Evolutionary conservation across 495 filamentous ascomycete genomes (phyloP), one percentile per base, ranked within the genome.

Genomic region (Penicillium parvum): DNA sequence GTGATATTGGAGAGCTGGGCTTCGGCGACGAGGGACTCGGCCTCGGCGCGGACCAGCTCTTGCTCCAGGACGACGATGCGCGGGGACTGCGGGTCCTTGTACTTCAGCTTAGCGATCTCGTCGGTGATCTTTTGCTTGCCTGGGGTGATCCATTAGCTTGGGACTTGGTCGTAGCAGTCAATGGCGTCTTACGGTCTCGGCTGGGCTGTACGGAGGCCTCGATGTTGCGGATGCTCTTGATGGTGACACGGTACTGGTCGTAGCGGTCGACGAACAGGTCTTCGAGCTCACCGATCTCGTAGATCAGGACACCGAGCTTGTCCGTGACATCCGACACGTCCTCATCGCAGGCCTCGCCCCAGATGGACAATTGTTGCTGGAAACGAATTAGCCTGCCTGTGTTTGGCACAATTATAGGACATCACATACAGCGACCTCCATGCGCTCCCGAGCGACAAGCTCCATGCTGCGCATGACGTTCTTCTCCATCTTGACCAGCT

Each of bases 401-500:
- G n/a, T n/a, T n/a, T n/a, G n/a, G n/a, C n/a, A n/a, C n/a, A n/a
- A n/a, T n/a, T n/a, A n/a, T n/a, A n/a, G n/a, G n/a, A n/a, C n/a
- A n/a, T n/a, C n/a, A 63, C 86, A 57, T 83, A 95, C 89, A 55
- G 92, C 94, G 52, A 95, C 92, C 54, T 97, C 94, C 87, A 97
- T 96, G 49, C 94, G 79, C 75, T 97, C 92, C 51, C 88, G 81
- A 22, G 89, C 86, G 28, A 97, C 92, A 38, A 91, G 74, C 64
- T 97, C 92, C 78, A 98, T 82, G 63, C 90, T 96, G 58, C 92
- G 86, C 92, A 98, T 98, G 34, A 95, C 85, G 59, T 98, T 97
- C 85, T 98, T 98, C 73, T 98, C 92, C 94, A 98, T 97, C 76
- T 98, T 97, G 46, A 98, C 92, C 25, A 98, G 80, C 75, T 95